phyloP scores from a whole-genome alignment of 352 stramenopile genomes.

The Plasmopara viticola region DNA sequence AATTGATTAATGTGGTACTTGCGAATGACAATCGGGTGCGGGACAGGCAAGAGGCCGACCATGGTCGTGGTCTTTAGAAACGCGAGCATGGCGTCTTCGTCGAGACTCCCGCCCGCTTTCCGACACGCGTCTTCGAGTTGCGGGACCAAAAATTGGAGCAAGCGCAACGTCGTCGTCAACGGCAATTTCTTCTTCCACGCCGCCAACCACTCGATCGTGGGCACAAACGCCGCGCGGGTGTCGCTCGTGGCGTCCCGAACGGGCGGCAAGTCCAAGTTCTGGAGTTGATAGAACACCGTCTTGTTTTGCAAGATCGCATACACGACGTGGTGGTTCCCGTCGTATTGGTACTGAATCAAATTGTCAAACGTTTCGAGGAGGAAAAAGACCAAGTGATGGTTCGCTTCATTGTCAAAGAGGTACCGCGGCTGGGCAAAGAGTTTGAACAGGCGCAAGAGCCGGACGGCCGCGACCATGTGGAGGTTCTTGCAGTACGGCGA shows the following conservation, averaged over 20 bases:
- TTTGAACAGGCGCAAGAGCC: conserved; percentile 97
- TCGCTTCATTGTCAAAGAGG: conserved; percentile 94
- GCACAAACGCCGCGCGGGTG: conserved; percentile 55
- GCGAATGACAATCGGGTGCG: conserved; percentile 97
- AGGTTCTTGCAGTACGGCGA: conserved; percentile 96
- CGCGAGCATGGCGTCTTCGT: conserved; percentile 95
- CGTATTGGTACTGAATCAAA: conserved; percentile 98
- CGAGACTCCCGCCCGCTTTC: conserved; percentile 80
- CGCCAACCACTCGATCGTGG: conserved; percentile 91
- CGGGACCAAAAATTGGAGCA: conserved; percentile 93
- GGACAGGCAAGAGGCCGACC: conserved; percentile 96
- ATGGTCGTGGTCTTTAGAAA: conserved; percentile 97
- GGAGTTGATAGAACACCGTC: conserved; percentile 89
- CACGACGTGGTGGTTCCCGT: conserved; percentile 95
- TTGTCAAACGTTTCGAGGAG: conserved; percentile 99
- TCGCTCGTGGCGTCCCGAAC: conserved; percentile 41
- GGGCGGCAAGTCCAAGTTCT: conserved; percentile 84
- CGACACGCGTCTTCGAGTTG: conserved; percentile 73
- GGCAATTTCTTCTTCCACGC: conserved; percentile 93
- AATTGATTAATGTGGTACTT: conserved; percentile 99
- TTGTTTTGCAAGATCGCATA: conserved; percentile 98
- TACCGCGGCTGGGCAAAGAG: conserved; percentile 91
- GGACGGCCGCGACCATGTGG: conserved; percentile 92
- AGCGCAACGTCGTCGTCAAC: conserved; percentile 91
- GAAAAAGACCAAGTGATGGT: conserved; percentile 94